phyloP scores from a whole-genome alignment of 73 alveolate species.

The Symbiodinium natans region DNA sequence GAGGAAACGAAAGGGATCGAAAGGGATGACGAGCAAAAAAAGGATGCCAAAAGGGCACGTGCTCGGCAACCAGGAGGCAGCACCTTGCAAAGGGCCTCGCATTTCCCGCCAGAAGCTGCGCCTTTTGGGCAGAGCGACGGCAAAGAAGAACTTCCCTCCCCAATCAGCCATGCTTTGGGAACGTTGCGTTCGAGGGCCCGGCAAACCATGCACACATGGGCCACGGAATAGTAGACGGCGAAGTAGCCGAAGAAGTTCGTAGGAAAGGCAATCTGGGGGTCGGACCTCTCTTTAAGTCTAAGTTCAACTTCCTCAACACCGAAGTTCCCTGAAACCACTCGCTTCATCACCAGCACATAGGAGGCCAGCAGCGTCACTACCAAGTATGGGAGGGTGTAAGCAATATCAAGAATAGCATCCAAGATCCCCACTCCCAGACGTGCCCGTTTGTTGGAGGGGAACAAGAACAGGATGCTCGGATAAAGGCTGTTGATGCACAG shows the following conservation, averaged over 20 bases:
- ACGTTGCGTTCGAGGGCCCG: slow-evolving; percentile 19
- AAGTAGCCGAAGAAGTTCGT: no score
- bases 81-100: not conserved
- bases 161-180: not conserved
- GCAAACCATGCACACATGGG: not conserved
- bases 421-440: slow-evolving; percentile 27
- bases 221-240: no score
- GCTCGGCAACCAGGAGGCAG: not conserved
- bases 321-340: not conserved
- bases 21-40: no score
- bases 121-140: no score
- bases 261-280: slow-evolving; percentile 17
- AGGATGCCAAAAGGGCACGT: no score
- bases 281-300: not conserved
- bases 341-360: not conserved
- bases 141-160: no score
- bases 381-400: no score
- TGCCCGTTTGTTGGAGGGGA: not conserved
- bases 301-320: slow-evolving; percentile 8
- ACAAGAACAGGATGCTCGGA: slow-evolving; percentile 25
- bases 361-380: slow-evolving; percentile 25
- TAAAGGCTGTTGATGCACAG: not conserved
- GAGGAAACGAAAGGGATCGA: no score
- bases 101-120: not conserved
- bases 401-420: no score